Evolutionary conservation across 306 rosid species (phyloP), one percentile per base, ranked within the genome.

Genomic region (Calophaca sinica): DNA sequence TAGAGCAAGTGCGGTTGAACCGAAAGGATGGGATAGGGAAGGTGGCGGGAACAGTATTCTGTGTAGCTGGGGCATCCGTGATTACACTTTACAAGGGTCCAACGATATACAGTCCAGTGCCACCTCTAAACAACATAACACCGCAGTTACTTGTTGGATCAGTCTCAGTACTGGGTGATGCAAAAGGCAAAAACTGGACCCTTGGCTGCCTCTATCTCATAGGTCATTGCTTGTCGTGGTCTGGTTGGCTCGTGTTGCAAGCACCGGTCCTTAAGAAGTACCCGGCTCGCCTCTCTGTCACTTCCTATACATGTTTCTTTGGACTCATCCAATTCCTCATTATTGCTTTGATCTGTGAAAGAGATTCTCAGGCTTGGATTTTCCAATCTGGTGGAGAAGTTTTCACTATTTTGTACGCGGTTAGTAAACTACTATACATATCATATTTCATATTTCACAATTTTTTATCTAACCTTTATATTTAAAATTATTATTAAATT

Each of bases 221-320:
- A 45, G 97, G 99, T 0, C 99, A 94, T 65, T 94, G 99, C 77
- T 81, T 94, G 82, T 86, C 98, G 0, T 94, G 99, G 99, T 94
- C 99, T 42, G 99, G 68, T 5, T 94, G 99, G 99, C 96, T 94
- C 1, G 99, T 94, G 9, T 10, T 94, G 54, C 98, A 94, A 77
- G 89, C 96, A 20, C 98, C 98, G 0, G 86, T 94, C 4, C 90
- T 94, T 35, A 94, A 94, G 82, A 94, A 94, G 74, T 94, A 94
- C 76, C 99, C 99, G 0, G 99, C 99, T 7, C 90, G 99, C 11
- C 96, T 94, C 76, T 94, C 99, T 3, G 98, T 94, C 62, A 94
- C 99, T 3, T 91, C 99, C 2, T 94, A 77, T 72, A 94, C 99
- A 1, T 92, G 98, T 42, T 94, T 94, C 90, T 94, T 90, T 57